Evolutionary conservation across 805 yeast genomes (phyloP).

Genomic region (Candida argentea): DNA sequence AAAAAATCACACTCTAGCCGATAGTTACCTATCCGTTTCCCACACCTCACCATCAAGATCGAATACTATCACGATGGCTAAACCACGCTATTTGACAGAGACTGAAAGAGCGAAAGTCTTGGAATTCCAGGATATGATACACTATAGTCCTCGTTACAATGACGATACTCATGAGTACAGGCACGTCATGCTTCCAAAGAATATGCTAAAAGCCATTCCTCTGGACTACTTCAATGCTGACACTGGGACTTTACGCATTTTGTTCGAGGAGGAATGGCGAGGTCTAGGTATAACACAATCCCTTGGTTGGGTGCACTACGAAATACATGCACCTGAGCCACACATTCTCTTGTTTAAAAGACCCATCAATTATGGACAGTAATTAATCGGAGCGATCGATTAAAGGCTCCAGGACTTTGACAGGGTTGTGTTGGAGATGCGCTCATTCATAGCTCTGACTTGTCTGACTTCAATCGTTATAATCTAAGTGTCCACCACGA

Average conservation of each 20-base stretch:
- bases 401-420: no score
- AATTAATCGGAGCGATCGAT: conserved; percentile 3
- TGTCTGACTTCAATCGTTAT: no score
- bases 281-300: conserved; percentile 96
- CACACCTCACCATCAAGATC: background rate
- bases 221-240: conserved; percentile 88
- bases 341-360: conserved; percentile 80
- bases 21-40: background rate
- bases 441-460: no score
- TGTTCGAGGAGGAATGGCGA: conserved; percentile 96
- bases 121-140: conserved; percentile 89
- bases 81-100: conserved; percentile 68
- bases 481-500: no score
- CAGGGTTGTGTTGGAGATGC: no score
- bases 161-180: conserved; percentile 91
- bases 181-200: conserved; percentile 95
- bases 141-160: conserved; percentile 86
- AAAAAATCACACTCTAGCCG: no score
- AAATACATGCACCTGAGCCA: conserved; percentile 97
- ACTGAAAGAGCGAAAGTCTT: conserved; percentile 77
- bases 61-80: conserved; percentile 19
- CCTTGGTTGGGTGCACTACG: conserved; percentile 96
- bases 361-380: conserved; percentile 45
- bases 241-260: conserved; percentile 84
- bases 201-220: conserved; percentile 89